phyloP scores from a whole-genome alignment of 331 rosid species.

The Rhamnella rubrinervis region DNA sequence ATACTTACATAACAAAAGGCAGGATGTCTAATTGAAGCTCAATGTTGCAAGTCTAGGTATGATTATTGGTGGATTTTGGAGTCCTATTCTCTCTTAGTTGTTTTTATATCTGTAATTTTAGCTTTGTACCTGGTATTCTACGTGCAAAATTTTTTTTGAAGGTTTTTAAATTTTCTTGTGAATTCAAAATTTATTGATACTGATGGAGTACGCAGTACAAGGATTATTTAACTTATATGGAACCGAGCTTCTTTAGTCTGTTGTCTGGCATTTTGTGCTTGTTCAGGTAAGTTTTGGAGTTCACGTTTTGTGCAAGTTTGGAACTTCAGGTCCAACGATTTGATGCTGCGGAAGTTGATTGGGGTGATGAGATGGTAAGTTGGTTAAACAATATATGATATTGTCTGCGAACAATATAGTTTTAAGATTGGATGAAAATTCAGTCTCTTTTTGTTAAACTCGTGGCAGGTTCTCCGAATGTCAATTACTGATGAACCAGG shows the following conservation, averaged over 20 bases:
- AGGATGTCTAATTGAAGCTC: conserved; percentile 21
- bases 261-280: conserved; percentile 27
- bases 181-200: background rate
- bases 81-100: background rate
- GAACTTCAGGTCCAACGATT: conserved; percentile 11
- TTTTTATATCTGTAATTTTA: background rate
- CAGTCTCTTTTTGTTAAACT: too few species aligned
- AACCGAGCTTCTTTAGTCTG: conserved; percentile 7
- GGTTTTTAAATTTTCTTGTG: conserved; percentile 3
- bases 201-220: background rate
- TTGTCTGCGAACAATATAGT: too few species aligned
- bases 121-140: conserved; percentile 3
- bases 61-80: conserved; percentile 7
- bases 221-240: background rate
- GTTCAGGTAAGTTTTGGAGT: conserved; percentile 26
- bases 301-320: conserved; percentile 14
- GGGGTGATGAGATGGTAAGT: too few species aligned
- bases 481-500: too few species aligned
- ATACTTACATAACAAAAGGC: background rate
- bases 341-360: conserved; percentile 6
- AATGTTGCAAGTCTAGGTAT: background rate
- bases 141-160: background rate
- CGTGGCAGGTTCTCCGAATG: too few species aligned
- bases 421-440: too few species aligned
- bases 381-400: too few species aligned